phyloP scores from a whole-genome alignment of 2,329 filamentous ascomycete species.

The Tolypocladium tropicale region DNA sequence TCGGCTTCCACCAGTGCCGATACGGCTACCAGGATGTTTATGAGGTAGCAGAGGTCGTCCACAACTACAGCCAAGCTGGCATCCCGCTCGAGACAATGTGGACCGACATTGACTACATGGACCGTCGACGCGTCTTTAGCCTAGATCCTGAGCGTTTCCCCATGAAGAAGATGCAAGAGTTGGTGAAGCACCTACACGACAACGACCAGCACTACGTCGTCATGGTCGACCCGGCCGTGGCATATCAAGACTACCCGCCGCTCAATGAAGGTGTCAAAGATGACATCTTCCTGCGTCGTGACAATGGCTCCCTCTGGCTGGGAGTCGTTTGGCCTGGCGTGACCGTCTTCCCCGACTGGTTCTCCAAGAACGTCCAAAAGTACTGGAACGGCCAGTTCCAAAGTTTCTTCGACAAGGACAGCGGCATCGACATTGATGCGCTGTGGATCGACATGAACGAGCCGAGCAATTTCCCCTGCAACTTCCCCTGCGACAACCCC shows the following conservation, averaged over 20 bases:
- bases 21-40: constrained; percentile 70
- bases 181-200: constrained; percentile 56
- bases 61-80: constrained; percentile 50
- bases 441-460: constrained; percentile 67
- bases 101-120: constrained; percentile 67
- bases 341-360: constrained; percentile 69
- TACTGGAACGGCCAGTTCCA: constrained; percentile 65
- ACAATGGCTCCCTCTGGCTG: constrained; percentile 45
- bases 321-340: constrained; percentile 72
- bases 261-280: constrained; percentile 30
- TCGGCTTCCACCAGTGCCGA: constrained; percentile 71
- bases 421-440: constrained; percentile 65
- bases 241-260: constrained; percentile 35
- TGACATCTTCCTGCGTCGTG: constrained; percentile 37
- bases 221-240: constrained; percentile 65
- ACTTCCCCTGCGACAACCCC: constrained; percentile 17
- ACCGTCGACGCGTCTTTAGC: constrained; percentile 44
- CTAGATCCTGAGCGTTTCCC: constrained; percentile 60
- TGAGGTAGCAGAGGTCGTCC: constrained; percentile 53
- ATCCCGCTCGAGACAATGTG: constrained; percentile 69
- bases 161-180: constrained; percentile 48
- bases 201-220: constrained; percentile 61
- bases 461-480: constrained; percentile 22
- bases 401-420: constrained; percentile 51
- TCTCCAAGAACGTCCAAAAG: constrained; percentile 47